Base-by-base conservation (phyloP, 192 early-diverging fungal genomes). In the Gonapodya prolifera region DNA sequence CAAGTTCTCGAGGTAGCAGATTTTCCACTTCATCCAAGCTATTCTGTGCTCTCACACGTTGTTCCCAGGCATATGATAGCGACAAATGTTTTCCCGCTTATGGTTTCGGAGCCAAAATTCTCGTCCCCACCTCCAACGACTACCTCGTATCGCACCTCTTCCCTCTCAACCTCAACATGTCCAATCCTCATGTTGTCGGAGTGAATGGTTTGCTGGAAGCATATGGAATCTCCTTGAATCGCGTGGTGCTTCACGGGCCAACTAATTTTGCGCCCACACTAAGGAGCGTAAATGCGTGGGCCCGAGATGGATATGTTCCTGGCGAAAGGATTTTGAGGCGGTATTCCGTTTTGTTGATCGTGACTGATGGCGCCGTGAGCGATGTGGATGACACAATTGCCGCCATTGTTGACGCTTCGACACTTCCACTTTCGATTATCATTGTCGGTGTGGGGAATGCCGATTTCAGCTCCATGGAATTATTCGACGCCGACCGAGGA, bases 401-500 rank as follows among this genome's bases (percentile, higher is more conserved):
- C 75, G 83, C 84, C 1, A 87, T 87, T 35, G 79, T 84, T 13
- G 75, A 80, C 33, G 87, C 83, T 1, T 80, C 81, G 31, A 70
- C 77, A 1, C 76, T 80, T 31, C 82, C 86, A 0, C 78, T 88
- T 1, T 85, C 83, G 8, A 88, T 88, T 35, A 79, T 88, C 31
- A 88, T 88, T 82, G 85, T 88, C 8, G 87, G 87, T 35, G 84
- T 88, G 17, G 87, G 87, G 8, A 70, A 85, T 35, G 86, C 83
- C 23, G 75, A 86, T 28, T 88, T 88, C 78, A 35, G 77, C 23
- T 84, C 79, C 34, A 88, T 88, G 87, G 34, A 83, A 17, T 32
- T 70, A 1, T 79, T 89, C 32, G 87, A 89, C 81, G 83, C 77
- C 2, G 87, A 89, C 69, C 77, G 85, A 70, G 82, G 45, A n/a